phyloP scores from a whole-genome alignment of 106 monocot species.

The Apostasia shenzhenica region DNA sequence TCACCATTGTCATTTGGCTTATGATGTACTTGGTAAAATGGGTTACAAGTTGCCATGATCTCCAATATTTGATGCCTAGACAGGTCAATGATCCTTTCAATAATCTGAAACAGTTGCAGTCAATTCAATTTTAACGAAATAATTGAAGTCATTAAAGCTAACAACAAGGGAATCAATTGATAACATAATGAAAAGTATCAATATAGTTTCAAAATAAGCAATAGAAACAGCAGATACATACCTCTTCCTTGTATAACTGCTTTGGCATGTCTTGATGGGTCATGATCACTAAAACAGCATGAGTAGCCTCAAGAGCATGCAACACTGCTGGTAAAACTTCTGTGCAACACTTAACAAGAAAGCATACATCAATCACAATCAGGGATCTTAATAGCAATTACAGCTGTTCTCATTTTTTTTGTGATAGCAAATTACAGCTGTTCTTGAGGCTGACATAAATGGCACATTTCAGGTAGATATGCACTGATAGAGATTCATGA shows the following conservation, averaged over 20 bases:
- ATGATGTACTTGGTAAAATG: constrained; percentile 43
- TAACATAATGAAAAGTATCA: background rate
- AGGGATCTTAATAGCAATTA: background rate
- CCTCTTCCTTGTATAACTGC: constrained; percentile 95
- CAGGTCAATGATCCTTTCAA: constrained; percentile 91
- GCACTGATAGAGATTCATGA: background rate
- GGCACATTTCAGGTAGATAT: background rate
- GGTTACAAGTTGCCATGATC: constrained; percentile 67
- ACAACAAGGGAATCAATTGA: background rate
- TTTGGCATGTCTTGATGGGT: constrained; percentile 93
- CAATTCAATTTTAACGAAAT: background rate
- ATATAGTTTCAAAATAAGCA: background rate
- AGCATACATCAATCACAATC: constrained; percentile 10
- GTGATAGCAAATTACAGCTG: background rate
- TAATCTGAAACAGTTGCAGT: constrained; percentile 45
- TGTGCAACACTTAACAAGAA: constrained; percentile 41
- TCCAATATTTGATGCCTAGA: constrained; percentile 83
- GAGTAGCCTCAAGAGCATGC: constrained; percentile 76
- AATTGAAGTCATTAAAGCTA: background rate
- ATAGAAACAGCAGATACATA: constrained; percentile 21
- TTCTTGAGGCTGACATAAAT: background rate
- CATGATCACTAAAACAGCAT: constrained; percentile 83
- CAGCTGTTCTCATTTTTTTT: background rate
- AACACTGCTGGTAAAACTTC: constrained; percentile 50
- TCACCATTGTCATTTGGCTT: constrained; percentile 64